Percentiles rank a stretch among this genome's conserved stretches.
Conservation (phyloP, 176 grass and related monocot genomes). For the Rhynchospora breviuscula region DNA sequence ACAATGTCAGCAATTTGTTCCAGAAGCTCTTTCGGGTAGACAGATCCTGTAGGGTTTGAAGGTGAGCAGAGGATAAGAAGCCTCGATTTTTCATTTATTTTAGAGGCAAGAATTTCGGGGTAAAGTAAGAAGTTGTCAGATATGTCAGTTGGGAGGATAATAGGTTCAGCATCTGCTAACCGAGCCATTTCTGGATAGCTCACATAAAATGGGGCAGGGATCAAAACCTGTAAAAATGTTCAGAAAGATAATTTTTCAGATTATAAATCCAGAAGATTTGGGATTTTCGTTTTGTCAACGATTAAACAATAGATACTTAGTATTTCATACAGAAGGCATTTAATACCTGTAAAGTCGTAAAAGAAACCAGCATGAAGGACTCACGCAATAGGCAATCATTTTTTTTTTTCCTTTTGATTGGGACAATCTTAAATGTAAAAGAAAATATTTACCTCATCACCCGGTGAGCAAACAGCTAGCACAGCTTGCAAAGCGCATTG, state of each 20-base stretch:
- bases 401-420: neutral
- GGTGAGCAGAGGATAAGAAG: constrained; percentile 87
- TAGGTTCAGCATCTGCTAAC: constrained; percentile 68
- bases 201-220: constrained; percentile 87
- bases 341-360: neutral
- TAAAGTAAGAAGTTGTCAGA: constrained; percentile 64
- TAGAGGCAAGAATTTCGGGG: constrained; percentile 56
- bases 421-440: neutral
- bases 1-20: constrained; percentile 87
- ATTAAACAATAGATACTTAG: neutral
- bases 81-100: constrained; percentile 75
- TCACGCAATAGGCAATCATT: neutral
- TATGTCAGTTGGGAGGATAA: constrained; percentile 82
- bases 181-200: constrained; percentile 97
- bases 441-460: constrained; percentile 55
- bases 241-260: neutral
- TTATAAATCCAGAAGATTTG: neutral
- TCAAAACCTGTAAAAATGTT: constrained; percentile 48
- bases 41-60: constrained; percentile 92
- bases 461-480: constrained; percentile 73
- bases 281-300: neutral
- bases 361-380: neutral
- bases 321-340: neutral
- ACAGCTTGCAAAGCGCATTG: constrained; percentile 76
- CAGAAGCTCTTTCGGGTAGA: constrained; percentile 80